Conservation (phyloP, 345 rosid species). For the Erodium maritimum region DNA sequence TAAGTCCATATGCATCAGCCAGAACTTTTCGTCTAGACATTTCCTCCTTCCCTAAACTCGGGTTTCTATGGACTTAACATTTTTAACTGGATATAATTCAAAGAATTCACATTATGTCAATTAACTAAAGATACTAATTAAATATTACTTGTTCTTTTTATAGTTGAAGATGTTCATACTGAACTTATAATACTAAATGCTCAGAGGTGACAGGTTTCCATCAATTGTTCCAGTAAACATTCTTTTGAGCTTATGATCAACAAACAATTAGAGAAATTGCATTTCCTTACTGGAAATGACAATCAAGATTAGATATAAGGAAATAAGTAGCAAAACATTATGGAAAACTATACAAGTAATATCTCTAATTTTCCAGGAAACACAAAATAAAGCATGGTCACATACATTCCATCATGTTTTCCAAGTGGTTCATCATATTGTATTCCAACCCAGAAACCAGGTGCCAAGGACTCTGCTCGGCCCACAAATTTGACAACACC, state of each 20-base stretch:
- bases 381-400: constrained; percentile 1
- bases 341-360: not conserved
- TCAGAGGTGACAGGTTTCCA: not conserved
- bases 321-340: not conserved
- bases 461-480: constrained; percentile 63
- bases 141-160: no score
- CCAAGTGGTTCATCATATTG: constrained; percentile 93
- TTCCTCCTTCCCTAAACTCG: no score
- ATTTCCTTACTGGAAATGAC: not conserved
- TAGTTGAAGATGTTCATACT: no score
- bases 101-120: no score
- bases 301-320: not conserved
- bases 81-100: no score
- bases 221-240: not conserved
- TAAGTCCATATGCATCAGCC: no score
- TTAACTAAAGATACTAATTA: no score
- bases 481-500: constrained; percentile 77
- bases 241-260: not conserved
- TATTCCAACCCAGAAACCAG: constrained; percentile 90
- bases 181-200: not conserved
- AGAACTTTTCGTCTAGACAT: no score
- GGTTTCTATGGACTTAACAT: no score
- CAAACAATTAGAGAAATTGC: not conserved
- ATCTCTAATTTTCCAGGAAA: not conserved
- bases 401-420: constrained; percentile 92